These are phyloP conservation scores for Ustilago xerochloae DNA, from an alignment of 1,284 basidiomycete genomes.

Conservation along the genomic window DNA sequence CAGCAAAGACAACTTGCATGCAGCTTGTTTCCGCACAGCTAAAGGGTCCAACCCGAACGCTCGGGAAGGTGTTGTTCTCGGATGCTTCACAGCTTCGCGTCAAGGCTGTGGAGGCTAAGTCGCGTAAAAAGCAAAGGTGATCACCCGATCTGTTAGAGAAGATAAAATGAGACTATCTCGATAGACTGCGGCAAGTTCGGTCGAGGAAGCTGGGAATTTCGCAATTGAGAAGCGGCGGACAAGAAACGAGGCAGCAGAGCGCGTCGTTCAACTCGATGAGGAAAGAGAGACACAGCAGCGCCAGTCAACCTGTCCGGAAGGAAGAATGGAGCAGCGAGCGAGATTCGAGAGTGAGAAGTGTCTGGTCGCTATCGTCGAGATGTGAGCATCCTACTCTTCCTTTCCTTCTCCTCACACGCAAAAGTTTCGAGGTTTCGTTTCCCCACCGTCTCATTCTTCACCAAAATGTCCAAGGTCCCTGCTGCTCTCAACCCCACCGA, in stretches of 20 bases:
- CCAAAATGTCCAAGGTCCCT: slow-evolving; percentile 78
- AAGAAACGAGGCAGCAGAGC: slow-evolving; percentile 1
- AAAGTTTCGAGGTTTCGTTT: slow-evolving; percentile 53
- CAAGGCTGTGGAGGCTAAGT: slow-evolving; percentile 24
- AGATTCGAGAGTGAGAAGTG: background rate
- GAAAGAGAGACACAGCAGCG: background rate
- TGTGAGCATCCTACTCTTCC: slow-evolving; percentile 22
- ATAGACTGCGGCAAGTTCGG: slow-evolving; percentile 46
- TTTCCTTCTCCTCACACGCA: slow-evolving; percentile 40
- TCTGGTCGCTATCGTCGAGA: slow-evolving; percentile 21
- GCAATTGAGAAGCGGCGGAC: background rate
- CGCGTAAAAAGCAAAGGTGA: slow-evolving; percentile 8
- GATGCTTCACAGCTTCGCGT: too few species aligned
- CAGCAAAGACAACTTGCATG: slow-evolving; percentile 17
- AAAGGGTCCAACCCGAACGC: slow-evolving; percentile 15
- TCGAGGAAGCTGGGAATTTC: slow-evolving; percentile 8
- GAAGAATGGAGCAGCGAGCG: background rate
- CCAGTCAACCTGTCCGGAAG: background rate
- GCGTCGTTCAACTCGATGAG: background rate
- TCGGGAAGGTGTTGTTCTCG: background rate
- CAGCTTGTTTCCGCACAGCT: slow-evolving; percentile 4
- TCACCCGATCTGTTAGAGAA: slow-evolving; percentile 7
- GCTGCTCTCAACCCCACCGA: slow-evolving; percentile 91
- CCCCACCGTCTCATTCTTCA: slow-evolving; percentile 13
- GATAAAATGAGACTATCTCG: background rate